Evolutionary conservation across 108 stramenopile genomes (phyloP).

Genomic region (Skeletonema grethae): DNA sequence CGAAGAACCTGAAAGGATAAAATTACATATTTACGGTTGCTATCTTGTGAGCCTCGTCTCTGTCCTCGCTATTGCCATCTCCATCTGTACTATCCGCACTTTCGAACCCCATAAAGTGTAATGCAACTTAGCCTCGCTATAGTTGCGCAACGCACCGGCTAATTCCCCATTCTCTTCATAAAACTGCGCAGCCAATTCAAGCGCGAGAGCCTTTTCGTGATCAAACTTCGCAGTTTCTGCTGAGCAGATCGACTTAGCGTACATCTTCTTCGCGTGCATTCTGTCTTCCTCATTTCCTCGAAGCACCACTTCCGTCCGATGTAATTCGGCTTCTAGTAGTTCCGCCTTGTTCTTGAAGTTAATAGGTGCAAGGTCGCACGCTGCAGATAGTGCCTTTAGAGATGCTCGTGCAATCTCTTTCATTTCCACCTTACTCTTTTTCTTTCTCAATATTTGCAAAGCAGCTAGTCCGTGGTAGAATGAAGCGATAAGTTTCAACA

Average conservation of each 20-base stretch:
- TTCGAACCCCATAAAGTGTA: background rate
- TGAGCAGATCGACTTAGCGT: background rate
- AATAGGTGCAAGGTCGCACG: background rate
- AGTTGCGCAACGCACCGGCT: background rate
- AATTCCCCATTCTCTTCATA: slow-evolving; percentile 5
- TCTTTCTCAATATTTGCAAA: slow-evolving; percentile 1
- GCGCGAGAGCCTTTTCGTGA: slow-evolving; percentile 11
- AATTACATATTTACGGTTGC: background rate
- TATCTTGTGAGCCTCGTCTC: background rate
- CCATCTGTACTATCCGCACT: background rate
- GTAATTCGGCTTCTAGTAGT: slow-evolving; percentile 10
- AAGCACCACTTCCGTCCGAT: background rate
- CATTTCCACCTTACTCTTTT: slow-evolving; percentile 1
- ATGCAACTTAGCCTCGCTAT: background rate
- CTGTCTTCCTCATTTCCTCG: slow-evolving; percentile 4
- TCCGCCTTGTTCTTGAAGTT: slow-evolving; percentile 12
- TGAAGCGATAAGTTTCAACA: background rate
- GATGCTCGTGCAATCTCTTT: slow-evolving; percentile 2
- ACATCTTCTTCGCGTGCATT: slow-evolving; percentile 12
- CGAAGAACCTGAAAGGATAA: slow-evolving; percentile 43
- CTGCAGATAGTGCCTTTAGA: background rate
- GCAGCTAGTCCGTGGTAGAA: slow-evolving; percentile 3
- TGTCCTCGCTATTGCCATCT: background rate
- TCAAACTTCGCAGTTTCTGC: slow-evolving; percentile 8
- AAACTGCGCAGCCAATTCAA: slow-evolving; percentile 2